phyloP scores from a whole-genome alignment of 1,284 basidiomycete species.

The Ustilago bromivora region DNA sequence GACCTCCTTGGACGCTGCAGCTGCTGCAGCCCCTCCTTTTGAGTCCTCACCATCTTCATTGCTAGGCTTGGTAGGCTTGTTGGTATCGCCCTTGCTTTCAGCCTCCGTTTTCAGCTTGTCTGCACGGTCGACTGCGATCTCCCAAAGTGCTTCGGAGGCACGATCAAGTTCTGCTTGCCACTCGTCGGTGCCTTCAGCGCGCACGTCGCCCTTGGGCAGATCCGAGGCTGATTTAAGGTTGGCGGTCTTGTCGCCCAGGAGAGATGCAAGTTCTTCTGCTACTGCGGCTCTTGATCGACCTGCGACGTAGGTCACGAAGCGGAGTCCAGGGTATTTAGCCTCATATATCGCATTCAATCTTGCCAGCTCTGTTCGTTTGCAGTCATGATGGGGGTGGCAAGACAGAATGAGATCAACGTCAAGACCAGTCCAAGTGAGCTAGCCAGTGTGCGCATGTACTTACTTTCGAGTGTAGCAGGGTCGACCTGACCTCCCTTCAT shows the following conservation, averaged over 20 bases:
- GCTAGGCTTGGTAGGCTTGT: slow-evolving; percentile 1
- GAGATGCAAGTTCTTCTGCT: slow-evolving; percentile 48
- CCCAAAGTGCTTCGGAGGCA: slow-evolving; percentile 63
- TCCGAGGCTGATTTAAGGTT: slow-evolving; percentile 31
- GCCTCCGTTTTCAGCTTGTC: slow-evolving; percentile 46
- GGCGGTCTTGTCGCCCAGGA: slow-evolving; percentile 48
- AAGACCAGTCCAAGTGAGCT: not conserved
- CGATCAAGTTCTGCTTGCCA: slow-evolving; percentile 64
- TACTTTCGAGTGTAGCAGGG: slow-evolving; percentile 53
- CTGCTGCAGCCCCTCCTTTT: slow-evolving; percentile 2
- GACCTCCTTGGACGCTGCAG: slow-evolving; percentile 10
- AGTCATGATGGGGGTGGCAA: not conserved
- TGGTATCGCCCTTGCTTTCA: slow-evolving; percentile 5
- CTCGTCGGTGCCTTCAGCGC: slow-evolving; percentile 24
- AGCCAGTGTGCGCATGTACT: slow-evolving; percentile 2
- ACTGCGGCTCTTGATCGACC: slow-evolving; percentile 73
- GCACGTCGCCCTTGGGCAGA: slow-evolving; percentile 34
- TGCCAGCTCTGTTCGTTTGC: slow-evolving; percentile 39
- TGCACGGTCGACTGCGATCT: slow-evolving; percentile 63
- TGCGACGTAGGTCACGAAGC: slow-evolving; percentile 66
- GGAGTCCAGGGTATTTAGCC: slow-evolving; percentile 59
- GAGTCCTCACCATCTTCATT: slow-evolving; percentile 42
- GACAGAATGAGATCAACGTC: not conserved
- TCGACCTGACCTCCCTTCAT: slow-evolving; percentile 55
- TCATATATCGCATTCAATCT: slow-evolving; percentile 65